These are phyloP conservation scores for Pseudocercospora musae DNA, from an alignment of 2,329 filamentous ascomycete genomes.

Conservation along the genomic window DNA sequence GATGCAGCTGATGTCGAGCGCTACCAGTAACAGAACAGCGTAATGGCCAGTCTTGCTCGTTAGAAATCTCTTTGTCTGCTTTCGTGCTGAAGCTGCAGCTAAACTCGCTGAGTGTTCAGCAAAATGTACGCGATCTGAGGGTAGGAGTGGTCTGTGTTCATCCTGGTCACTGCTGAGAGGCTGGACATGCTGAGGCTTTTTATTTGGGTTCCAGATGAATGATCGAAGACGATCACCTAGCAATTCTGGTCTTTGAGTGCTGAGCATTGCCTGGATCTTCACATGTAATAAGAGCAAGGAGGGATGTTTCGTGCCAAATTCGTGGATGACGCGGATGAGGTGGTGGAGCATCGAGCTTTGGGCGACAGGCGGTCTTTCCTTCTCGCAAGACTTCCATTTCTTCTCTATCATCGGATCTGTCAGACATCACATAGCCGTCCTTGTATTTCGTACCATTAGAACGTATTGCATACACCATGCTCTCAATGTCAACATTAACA, in stretches of 20 bases:
- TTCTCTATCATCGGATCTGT: neutral
- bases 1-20: conserved; percentile 51
- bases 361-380: neutral
- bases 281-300: neutral
- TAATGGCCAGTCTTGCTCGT: conserved; percentile 51
- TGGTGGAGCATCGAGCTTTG: neutral
- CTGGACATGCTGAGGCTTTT: neutral
- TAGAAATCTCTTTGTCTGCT: conserved; percentile 38
- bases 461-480: neutral
- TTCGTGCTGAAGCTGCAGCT: conserved; percentile 16
- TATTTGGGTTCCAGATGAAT: conserved; percentile 1
- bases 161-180: neutral
- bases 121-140: conserved; percentile 12
- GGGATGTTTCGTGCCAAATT: no score
- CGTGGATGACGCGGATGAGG: neutral
- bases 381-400: neutral
- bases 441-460: no score
- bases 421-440: neutral
- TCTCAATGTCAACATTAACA: neutral
- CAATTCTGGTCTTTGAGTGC: neutral
- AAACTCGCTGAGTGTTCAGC: neutral
- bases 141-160: conserved; percentile 14
- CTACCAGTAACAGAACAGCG: conserved; percentile 47
- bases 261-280: neutral
- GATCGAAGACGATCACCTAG: neutral